phyloP scores from a whole-genome alignment of 805 yeast genomes.

The Maudiozyma serrabonitensis region DNA sequence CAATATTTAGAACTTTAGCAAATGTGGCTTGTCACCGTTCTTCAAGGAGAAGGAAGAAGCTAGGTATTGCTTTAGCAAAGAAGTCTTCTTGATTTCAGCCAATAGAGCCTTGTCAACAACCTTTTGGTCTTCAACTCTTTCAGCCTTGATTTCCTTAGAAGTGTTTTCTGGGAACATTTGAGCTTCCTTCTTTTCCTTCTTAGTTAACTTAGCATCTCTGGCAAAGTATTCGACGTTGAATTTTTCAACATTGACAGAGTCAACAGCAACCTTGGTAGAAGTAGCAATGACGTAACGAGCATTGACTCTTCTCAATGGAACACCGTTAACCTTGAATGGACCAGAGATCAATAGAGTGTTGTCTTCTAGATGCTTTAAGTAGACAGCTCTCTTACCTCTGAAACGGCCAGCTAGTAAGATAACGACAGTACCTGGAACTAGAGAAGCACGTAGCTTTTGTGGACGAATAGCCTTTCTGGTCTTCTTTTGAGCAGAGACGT shows the following conservation, averaged over 20 bases:
- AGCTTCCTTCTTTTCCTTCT: slow-evolving; percentile 76
- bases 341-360: slow-evolving; percentile 93
- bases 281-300: slow-evolving; percentile 98
- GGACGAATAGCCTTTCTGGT: slow-evolving; percentile 85
- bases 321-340: slow-evolving; percentile 99
- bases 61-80: slow-evolving; percentile 91
- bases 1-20: slow-evolving; percentile 75
- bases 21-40: slow-evolving; percentile 97
- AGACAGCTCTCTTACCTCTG: slow-evolving; percentile 99
- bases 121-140: slow-evolving; percentile 94
- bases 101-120: slow-evolving; percentile 82
- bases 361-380: slow-evolving; percentile 92
- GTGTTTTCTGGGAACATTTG: slow-evolving; percentile 74
- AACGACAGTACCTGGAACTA: slow-evolving; percentile 95
- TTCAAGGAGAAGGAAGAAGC: slow-evolving; percentile 89
- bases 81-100: slow-evolving; percentile 90
- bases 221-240: slow-evolving; percentile 91
- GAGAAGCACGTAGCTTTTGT: slow-evolving; percentile 86
- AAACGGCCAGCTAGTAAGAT: slow-evolving; percentile 96
- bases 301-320: slow-evolving; percentile 97
- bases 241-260: slow-evolving; percentile 73
- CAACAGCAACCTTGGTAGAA: slow-evolving; percentile 77
- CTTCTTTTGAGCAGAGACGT: slow-evolving; percentile 74
- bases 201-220: slow-evolving; percentile 70
- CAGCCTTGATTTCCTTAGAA: slow-evolving; percentile 81